Conservation (phyloP, 2,329 filamentous ascomycete genomes). For the Fusarium duplospermum region DNA sequence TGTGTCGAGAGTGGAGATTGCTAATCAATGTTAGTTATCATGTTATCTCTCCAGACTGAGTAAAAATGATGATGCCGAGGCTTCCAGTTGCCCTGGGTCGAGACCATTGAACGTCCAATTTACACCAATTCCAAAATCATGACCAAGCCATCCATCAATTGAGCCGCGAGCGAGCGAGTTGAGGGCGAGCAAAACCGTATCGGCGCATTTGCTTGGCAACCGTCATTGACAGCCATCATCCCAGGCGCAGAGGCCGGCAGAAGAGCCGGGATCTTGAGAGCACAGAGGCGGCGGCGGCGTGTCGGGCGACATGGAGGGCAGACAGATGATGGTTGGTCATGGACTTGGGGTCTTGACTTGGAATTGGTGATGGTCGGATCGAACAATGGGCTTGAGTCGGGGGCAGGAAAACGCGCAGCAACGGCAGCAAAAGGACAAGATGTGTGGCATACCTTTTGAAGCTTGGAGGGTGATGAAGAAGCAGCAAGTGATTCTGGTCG, state of each 20-base stretch:
- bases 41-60: not conserved
- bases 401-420: constrained; percentile 6
- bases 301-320: constrained; percentile 18
- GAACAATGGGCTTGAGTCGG: constrained; percentile 10
- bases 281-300: constrained; percentile 5
- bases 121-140: constrained; percentile 19
- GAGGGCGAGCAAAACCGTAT: not conserved
- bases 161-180: constrained; percentile 8
- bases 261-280: constrained; percentile 19
- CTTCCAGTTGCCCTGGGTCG: constrained; percentile 1
- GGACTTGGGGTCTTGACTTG: not conserved
- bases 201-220: constrained; percentile 18
- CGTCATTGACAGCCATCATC: constrained; percentile 20
- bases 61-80: not conserved
- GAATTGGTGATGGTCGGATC: constrained; percentile 25
- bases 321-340: constrained; percentile 14
- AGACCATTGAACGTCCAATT: constrained; percentile 19
- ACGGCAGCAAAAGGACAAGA: constrained; percentile 8
- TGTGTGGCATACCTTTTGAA: constrained; percentile 41
- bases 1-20: constrained; percentile 47
- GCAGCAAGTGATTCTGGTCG: constrained; percentile 40
- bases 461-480: constrained; percentile 48
- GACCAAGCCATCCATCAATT: constrained; percentile 19
- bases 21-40: constrained; percentile 27
- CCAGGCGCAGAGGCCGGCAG: constrained; percentile 11